A percentile compares a stretch with the other conserved stretches of the same genome.
phyloP scores from a whole-genome alignment of 208 protist genomes.

The Trypanosoma congolense region DNA sequence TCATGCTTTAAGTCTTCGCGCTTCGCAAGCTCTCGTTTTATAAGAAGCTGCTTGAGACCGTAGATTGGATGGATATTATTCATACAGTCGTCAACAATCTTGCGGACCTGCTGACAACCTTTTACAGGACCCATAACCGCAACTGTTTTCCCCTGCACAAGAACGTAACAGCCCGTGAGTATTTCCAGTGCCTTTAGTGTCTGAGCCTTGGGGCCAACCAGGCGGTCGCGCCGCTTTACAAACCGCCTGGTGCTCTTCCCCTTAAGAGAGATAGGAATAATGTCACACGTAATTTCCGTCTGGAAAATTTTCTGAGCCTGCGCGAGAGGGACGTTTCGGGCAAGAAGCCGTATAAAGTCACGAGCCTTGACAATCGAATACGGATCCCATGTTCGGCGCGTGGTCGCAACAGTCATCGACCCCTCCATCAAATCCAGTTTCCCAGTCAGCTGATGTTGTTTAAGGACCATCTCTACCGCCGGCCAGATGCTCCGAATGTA shows the following conservation, averaged over 20 bases:
- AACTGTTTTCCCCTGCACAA: conserved; percentile 99
- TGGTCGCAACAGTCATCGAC: conserved; percentile 98
- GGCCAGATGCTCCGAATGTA: conserved; percentile 96
- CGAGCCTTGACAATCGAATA: conserved; percentile 98
- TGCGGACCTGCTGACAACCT: conserved; percentile 94
- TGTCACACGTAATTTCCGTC: conserved; percentile 96
- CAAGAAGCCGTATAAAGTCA: conserved; percentile 97
- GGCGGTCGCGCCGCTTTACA: conserved; percentile 97
- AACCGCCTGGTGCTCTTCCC: conserved; percentile 96
- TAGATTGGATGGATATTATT: conserved; percentile 99
- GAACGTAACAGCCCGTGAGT: conserved; percentile 98
- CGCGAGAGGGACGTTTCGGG: conserved; percentile 93
- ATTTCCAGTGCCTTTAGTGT: conserved; percentile 99
- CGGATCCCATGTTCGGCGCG: conserved; percentile 98
- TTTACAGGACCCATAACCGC: conserved; percentile 95
- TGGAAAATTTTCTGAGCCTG: conserved; percentile 97
- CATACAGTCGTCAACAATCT: conserved; percentile 99
- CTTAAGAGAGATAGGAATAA: conserved; percentile 98
- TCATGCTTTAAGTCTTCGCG: conserved; percentile 94
- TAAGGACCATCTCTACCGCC: conserved; percentile 88
- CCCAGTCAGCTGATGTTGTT: conserved; percentile 91
- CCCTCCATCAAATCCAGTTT: conserved; percentile 94
- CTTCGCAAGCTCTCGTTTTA: conserved; percentile 98
- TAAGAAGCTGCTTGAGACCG: conserved; percentile 99
- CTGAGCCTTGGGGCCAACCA: conserved; percentile 97